Base-by-base conservation (phyloP, 352 stramenopile species). In the Pilasporangium apinafurcum region DNA sequence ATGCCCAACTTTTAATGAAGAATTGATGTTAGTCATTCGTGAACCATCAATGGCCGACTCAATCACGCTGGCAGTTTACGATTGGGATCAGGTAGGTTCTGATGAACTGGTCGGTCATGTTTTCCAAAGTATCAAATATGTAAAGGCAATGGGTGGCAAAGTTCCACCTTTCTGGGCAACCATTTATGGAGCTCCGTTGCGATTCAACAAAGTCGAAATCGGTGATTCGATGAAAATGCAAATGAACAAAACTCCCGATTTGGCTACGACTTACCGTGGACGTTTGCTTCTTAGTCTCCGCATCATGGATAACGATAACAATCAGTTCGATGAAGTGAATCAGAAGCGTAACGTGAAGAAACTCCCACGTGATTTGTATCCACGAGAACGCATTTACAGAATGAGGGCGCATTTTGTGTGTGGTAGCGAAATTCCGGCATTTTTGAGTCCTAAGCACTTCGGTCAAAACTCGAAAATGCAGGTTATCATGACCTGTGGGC, bases 201-300 rank as follows among this genome's bases (percentile, higher is more conserved):
- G 60, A 24, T 44, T 73, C 5, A 85, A 81, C 52, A 63, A 67
- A 21, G 64, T 84, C 13, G 71, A 62, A 4, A 60, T 86, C 25
- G 65, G 75, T 4, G 66, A 79, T 37, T 70, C 64, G 8, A 65
- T 83, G 36, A 80, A 86, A 48, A 82, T 83, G 24, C 73, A 87
- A 39, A 95, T 95, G 86, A 95, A 95, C 50, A 78, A 59, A 27
- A 85, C 81, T 33, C 83, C 86, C 0, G 69, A 92, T 17, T 75
- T 85, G 33, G 83, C 74, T 9, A 91, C 74, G 12, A 90, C 78
- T 1, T 95, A 94, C 41, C 76, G 83, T 35, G 86, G 86, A 2
- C 74, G 83, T 4, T 51, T 95, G 13, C 56, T 96, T 20, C 59
- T 96, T 31, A 83, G 56, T n/a, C 57, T 88, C 27, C 59, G 69